phyloP scores from a whole-genome alignment of 192 early-diverging fungal species.

The Entomortierella beljakovae region DNA sequence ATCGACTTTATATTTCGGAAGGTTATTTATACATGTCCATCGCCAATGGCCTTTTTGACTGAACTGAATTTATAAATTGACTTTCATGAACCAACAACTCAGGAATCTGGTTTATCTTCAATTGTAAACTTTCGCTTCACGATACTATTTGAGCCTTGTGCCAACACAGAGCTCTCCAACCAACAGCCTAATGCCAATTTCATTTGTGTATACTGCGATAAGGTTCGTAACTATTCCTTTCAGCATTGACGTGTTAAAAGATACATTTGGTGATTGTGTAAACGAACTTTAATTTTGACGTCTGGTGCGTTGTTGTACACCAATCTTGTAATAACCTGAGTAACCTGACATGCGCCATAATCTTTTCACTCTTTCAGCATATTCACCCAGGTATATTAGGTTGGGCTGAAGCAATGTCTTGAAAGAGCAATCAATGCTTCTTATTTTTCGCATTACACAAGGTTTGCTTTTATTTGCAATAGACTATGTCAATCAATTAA shows the following conservation, averaged over 20 bases:
- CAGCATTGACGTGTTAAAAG: no score
- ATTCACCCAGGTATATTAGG: neutral
- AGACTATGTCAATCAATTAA: no score
- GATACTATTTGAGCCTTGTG: neutral
- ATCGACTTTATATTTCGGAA: slow-evolving; percentile 1
- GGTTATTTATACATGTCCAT: slow-evolving; percentile 1
- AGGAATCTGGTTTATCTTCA: neutral
- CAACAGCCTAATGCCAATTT: neutral
- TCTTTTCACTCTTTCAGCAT: neutral
- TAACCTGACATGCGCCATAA: no score
- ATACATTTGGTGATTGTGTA: no score
- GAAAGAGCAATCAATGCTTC: neutral
- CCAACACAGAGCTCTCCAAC: neutral
- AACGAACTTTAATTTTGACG: no score
- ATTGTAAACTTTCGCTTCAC: neutral
- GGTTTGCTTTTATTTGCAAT: no score
- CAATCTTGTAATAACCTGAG: no score
- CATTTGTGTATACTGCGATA: neutral
- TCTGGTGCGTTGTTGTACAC: no score
- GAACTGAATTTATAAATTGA: neutral
- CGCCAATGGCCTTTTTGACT: neutral
- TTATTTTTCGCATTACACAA: no score
- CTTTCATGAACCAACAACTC: slow-evolving; percentile 1
- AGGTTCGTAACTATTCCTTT: no score
- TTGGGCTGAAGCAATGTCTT: neutral